These are phyloP conservation scores for Phaffia rhodozyma DNA, from an alignment of 1,284 basidiomycete genomes.

Conservation along the genomic window DNA sequence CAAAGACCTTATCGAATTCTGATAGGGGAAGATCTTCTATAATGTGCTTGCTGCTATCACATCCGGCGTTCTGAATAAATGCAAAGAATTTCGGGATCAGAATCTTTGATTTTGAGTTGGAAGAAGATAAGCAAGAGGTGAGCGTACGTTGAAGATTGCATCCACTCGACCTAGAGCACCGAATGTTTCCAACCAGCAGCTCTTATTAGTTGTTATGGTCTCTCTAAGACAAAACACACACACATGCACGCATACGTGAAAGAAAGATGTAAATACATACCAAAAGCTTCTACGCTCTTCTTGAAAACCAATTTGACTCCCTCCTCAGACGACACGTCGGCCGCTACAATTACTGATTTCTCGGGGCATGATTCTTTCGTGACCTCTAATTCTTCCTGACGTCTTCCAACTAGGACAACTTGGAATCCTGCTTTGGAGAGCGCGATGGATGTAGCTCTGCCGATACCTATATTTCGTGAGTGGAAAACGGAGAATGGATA, in stretches of 20 bases:
- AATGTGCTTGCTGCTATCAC: conserved; percentile 40
- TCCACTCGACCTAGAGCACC: conserved; percentile 49
- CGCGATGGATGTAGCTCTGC: conserved; percentile 41
- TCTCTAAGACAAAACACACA: not conserved
- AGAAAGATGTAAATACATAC: conserved; percentile 31
- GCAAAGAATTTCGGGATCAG: conserved; percentile 4
- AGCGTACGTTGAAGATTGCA: conserved; percentile 59
- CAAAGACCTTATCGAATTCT: conserved; percentile 51
- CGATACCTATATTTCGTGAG: conserved; percentile 37
- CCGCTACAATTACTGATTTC: conserved; percentile 39
- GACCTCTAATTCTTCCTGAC: conserved; percentile 47
- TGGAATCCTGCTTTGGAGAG: conserved; percentile 49
- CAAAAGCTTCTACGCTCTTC: conserved; percentile 46
- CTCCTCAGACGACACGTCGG: conserved; percentile 51
- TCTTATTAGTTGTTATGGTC: not conserved
- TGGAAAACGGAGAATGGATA: not conserved
- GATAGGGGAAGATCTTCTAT: conserved; percentile 54
- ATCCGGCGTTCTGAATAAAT: conserved; percentile 41
- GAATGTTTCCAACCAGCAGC: not conserved
- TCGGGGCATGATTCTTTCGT: conserved; percentile 43
- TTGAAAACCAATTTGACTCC: conserved; percentile 52
- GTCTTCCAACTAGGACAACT: conserved; percentile 48
- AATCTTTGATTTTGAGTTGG: conserved; percentile 29
- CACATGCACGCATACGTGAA: too few species aligned
- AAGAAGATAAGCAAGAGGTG: conserved; percentile 24